Evolutionary conservation across 768 basidiomycete species (phyloP), one percentile per base, ranked within the genome.

Genomic region (Holtermanniella nyarrowii): DNA sequence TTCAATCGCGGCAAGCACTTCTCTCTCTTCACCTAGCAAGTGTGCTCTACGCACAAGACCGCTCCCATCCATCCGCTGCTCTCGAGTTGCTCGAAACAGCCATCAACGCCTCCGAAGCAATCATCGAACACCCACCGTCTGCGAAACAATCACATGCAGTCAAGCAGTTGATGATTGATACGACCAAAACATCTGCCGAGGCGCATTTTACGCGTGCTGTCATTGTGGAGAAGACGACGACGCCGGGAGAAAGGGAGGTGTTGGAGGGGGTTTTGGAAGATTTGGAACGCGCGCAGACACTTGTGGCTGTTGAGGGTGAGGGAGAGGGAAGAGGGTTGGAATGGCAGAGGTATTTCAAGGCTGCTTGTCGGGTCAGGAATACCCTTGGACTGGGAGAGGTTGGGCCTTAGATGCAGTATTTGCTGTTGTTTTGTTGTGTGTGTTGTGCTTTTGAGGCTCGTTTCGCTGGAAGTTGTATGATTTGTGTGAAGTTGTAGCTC

Each of bases 301-400:
- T 67, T 23, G 51, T 50, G 42, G 54, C 46, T 26, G 26, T 57
- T 3, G 63, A 65, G 31, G 47, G 48, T 26, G 55, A 62, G 13
- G 61, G 59, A 27, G 49, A 49, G 16, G 58, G 41, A 2, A 47
- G 46, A 21, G 58, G 61, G 12, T 59, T 59, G 23, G 63, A 65
- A 7, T 65, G 61, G 57, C 47, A 25, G 44, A 71, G 53, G 48
- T 71, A 71, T 40, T 68, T 54, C 53, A 56, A 58, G 31, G 60
- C 58, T 3, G 65, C 56, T 53, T 61, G 52, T 20, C 55, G 69
- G 47, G 67, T 71, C 4, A 59, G 53, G 26, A 52, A 54, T 11
- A 63, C 59, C 54, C 31, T 65, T 25, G 61, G n/a, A n/a, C n/a
- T n/a, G n/a, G n/a, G n/a, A n/a, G n/a, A n/a, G n/a, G n/a, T n/a